Base-by-base conservation (phyloP, 2,329 filamentous ascomycete genomes). In the Tolypocladium guangdongense region DNA sequence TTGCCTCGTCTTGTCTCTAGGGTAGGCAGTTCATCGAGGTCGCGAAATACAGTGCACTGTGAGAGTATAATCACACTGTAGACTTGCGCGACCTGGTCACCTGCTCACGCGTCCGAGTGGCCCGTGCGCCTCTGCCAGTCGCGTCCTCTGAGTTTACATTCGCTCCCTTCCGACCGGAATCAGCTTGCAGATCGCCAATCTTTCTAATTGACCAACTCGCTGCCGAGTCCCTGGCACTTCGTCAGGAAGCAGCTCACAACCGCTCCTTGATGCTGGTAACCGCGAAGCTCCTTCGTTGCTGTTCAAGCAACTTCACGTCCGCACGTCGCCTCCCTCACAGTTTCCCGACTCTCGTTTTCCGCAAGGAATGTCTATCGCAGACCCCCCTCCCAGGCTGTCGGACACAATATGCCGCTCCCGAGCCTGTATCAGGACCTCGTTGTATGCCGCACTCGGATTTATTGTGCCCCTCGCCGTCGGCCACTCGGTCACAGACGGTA, bases 291-390 rank as follows among this genome's bases (percentile, higher is more conserved):
- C 77, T 78, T 80, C 74, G 70, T 60, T 60, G 57, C 57, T 59
- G 55, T 45, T 52, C 36, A 52, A 46, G 52, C 57, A 61, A 55
- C 55, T 54, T 38, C 11, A n/a, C 37, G 18, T 50, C 56, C 58
- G 86, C 88, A 87, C 78, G 73, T 75, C 82, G 83, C 87, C 84
- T 84, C 83, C 86, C 80, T 76, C 68, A 86, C 78, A 90, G 88
- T 90, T 81, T 80, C 84, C 84, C 87, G 82, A 79, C 75, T 75
- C 76, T 76, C 75, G 74, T 86, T 84, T 84, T 86, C 81, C 80
- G 76, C 66, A 77, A 81, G 78, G 80, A 81, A 83, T 82, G 77
- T 81, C 74, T 75, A 69, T 68, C 62, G 64, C 63, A 69, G 74
- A 68, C 74, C 74, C 68, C 68, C 63, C 65, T 60, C 56, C 56